Evolutionary conservation across 768 basidiomycete genomes (phyloP), one percentile per base, ranked within the genome.

Genomic region (Multifurca ochricompacta): DNA sequence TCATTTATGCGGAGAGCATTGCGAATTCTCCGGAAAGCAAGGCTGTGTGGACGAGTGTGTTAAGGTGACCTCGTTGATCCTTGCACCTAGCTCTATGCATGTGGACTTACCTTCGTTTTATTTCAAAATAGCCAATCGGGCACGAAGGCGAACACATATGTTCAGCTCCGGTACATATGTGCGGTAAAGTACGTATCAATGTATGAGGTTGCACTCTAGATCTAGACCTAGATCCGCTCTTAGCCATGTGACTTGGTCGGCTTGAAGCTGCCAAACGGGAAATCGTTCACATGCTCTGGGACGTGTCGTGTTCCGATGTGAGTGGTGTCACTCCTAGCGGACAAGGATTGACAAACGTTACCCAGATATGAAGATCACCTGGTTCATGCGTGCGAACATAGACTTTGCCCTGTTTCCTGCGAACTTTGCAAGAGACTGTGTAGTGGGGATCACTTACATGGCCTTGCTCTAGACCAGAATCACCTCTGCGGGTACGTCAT

Each of bases 401-500:
- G 74, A 14, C 71, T 75, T 37, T 83, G 83, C 59, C 81, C 81
- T 1, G 59, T 82, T 11, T 58, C 66, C 1, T 83, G 82, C 58
- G 69, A 77, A 53, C 61, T 84, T 3, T 83, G 82, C 63, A 77
- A 73, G 59, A 71, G 79, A 7, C 65, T 80, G 13, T 83, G 82
- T 54, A 66, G 73, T 3, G 60, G 68, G 40, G 60, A 62, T 18
- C 82, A 83, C 66, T 66, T 83, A 42, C 81, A 83, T 53, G 79
- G 73, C 3, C 65, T 81, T 1, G 63, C 70, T 16, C 51, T 58
- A 3, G 61, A 54, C 8, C 69, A 72, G 0, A 58, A 73, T 32
- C 81, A 83, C 69, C 72, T 83, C 35, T 83, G 81, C 70, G 81
- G 81, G 81, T 80, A 27, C 10, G 54, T 28, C n/a, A 27, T n/a